Evolutionary conservation across 1,284 basidiomycete genomes (phyloP).

Genomic region (Fomitopsis pinicola): DNA sequence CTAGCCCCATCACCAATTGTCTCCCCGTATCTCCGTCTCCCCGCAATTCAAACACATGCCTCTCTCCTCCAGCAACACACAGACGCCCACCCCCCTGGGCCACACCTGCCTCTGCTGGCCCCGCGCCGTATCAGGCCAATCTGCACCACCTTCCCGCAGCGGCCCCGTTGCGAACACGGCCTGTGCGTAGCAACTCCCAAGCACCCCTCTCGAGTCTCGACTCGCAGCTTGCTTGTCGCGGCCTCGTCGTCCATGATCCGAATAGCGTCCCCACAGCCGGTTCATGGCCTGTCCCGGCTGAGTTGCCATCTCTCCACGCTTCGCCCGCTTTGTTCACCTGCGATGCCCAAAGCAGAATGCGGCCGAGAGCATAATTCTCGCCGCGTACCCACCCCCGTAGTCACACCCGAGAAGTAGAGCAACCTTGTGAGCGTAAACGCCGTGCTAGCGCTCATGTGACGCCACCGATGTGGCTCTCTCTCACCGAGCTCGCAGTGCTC

Average conservation of each 20-base stretch:
- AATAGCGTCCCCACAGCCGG: not conserved
- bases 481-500: not conserved
- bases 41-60: not conserved
- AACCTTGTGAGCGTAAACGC: conserved; percentile 1
- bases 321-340: not conserved
- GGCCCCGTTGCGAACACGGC: not conserved
- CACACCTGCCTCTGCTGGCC: not conserved
- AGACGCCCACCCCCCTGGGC: not conserved
- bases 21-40: conserved; percentile 5
- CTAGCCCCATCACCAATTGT: not conserved
- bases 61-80: not conserved
- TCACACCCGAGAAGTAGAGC: not conserved
- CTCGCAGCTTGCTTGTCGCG: not conserved
- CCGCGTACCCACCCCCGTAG: not conserved
- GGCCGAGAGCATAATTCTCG: not conserved
- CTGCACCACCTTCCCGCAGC: not conserved
- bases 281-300: not conserved
- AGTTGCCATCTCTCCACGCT: not conserved
- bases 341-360: not conserved
- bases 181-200: not conserved
- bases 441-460: not conserved
- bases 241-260: not conserved
- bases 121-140: not conserved
- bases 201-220: not conserved
- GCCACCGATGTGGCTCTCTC: not conserved